Conservation (phyloP, 116 monocot species). For the Papilionanthe hybrid region DNA sequence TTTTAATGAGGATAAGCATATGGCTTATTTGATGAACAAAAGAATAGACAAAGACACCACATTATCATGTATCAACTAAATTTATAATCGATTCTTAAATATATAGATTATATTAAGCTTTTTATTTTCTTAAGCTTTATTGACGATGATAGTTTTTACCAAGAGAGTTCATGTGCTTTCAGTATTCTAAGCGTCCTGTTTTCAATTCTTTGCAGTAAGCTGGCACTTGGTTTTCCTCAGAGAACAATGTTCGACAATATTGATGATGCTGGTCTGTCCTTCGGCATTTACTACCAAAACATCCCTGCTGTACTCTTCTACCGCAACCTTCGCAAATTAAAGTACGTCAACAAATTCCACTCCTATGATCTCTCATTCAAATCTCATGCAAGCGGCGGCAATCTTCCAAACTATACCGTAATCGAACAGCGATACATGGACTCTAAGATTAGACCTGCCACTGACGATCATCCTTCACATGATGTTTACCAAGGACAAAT, state of each 20-base stretch:
- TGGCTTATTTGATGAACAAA: too few relatives aligned
- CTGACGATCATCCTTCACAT: constrained; percentile 89
- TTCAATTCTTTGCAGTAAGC: constrained; percentile 18
- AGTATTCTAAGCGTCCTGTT: too few relatives aligned
- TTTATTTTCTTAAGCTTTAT: too few relatives aligned
- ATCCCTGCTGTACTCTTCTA: constrained; percentile 57
- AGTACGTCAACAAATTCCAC: constrained; percentile 53
- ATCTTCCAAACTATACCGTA: constrained; percentile 72
- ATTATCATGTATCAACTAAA: too few relatives aligned
- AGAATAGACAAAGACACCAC: too few relatives aligned
- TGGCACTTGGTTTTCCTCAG: constrained; percentile 51
- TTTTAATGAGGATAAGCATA: too few relatives aligned
- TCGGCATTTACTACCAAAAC: constrained; percentile 63
- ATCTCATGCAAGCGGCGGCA: constrained; percentile 35
- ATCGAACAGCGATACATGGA: constrained; percentile 83
- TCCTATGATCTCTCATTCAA: constrained; percentile 54
- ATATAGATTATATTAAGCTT: too few relatives aligned
- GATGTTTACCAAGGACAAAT: constrained; percentile 78
- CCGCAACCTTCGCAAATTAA: constrained; percentile 64
- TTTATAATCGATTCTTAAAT: too few relatives aligned
- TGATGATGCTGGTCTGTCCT: constrained; percentile 49
- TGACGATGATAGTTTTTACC: too few relatives aligned
- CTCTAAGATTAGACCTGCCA: constrained; percentile 47
- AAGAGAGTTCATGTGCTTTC: too few relatives aligned
- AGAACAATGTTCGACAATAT: constrained; percentile 68